These are phyloP conservation scores for Penicillium thymicola DNA, from an alignment of 2,329 filamentous ascomycete species.

Conservation along the genomic window DNA sequence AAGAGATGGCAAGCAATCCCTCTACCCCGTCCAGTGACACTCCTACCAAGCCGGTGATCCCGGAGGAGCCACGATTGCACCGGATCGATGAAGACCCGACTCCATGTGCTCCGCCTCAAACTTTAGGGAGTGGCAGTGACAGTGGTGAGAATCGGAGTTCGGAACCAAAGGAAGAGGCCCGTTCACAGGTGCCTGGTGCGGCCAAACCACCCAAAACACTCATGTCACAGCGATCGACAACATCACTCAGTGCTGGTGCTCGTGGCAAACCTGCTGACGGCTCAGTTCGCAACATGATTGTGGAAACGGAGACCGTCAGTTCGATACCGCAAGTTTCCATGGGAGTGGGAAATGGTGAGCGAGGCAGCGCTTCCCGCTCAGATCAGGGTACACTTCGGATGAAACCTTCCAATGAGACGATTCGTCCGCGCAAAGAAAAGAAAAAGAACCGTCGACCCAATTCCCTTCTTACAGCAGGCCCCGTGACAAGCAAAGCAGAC, in stretches of 20 bases:
- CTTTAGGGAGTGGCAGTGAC: slow-evolving; percentile 59
- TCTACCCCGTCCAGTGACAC: slow-evolving; percentile 58
- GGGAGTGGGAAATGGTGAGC: slow-evolving; percentile 57
- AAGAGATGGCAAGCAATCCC: slow-evolving; percentile 74
- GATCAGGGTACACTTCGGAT: slow-evolving; percentile 72
- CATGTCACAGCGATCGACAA: slow-evolving; percentile 64
- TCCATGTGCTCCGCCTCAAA: slow-evolving; percentile 42
- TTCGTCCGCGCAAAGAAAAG: slow-evolving; percentile 89
- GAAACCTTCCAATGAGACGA: slow-evolving; percentile 92
- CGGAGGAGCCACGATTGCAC: slow-evolving; percentile 36
- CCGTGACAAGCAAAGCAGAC: slow-evolving; percentile 91
- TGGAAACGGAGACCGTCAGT: slow-evolving; percentile 92
- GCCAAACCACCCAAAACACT: slow-evolving; percentile 50
- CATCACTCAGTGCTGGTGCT: slow-evolving; percentile 56
- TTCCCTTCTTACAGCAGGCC: slow-evolving; percentile 38
- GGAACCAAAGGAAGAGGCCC: slow-evolving; percentile 37
- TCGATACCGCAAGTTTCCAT: slow-evolving; percentile 83
- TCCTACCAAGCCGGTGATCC: slow-evolving; percentile 40
- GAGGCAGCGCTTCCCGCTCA: slow-evolving; percentile 56
- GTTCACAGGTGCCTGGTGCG: slow-evolving; percentile 35
- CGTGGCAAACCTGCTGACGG: slow-evolving; percentile 70
- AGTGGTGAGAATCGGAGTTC: slow-evolving; percentile 45
- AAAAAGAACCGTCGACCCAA: slow-evolving; percentile 78
- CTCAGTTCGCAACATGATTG: slow-evolving; percentile 87
- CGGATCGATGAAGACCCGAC: slow-evolving; percentile 40